Evolutionary conservation across 2,329 filamentous ascomycete genomes (phyloP).

Genomic region (Corniculantispora saksenae): DNA sequence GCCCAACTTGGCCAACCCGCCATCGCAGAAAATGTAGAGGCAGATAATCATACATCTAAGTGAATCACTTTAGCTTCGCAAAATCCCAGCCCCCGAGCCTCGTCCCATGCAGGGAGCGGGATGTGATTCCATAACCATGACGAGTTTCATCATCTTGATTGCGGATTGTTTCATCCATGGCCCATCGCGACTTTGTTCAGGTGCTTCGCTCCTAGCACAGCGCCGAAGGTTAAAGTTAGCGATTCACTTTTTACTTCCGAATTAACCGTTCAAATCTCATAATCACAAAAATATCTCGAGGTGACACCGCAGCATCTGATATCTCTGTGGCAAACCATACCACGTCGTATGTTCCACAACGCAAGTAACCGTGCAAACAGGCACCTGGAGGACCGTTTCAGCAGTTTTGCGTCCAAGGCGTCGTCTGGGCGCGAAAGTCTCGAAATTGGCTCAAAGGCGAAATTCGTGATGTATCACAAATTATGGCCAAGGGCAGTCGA

Average conservation of each 20-base stretch:
- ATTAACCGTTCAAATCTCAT: background rate
- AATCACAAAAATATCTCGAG: background rate
- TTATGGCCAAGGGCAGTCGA: too few relatives aligned
- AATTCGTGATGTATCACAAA: background rate
- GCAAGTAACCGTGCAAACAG: background rate
- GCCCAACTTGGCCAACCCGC: conserved; percentile 4
- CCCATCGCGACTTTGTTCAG: background rate
- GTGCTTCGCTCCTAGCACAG: background rate
- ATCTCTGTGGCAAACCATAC: background rate
- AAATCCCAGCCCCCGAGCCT: background rate
- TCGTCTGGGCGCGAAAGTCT: background rate
- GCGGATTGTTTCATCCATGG: background rate
- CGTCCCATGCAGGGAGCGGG: background rate
- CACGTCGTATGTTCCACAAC: background rate
- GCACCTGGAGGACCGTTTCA: background rate
- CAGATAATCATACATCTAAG: background rate
- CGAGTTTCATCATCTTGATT: background rate
- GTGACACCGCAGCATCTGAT: background rate
- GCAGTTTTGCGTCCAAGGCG: background rate
- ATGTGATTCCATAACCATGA: background rate
- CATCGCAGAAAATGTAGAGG: conserved; percentile 1
- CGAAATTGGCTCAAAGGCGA: background rate
- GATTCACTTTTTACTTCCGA: background rate
- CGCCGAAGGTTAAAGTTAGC: background rate
- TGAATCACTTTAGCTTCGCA: background rate